A percentile compares a stretch with the other conserved stretches of the same genome.
phyloP scores from a whole-genome alignment of 2,329 filamentous ascomycete species.

The Trichoderma lentiforme region DNA sequence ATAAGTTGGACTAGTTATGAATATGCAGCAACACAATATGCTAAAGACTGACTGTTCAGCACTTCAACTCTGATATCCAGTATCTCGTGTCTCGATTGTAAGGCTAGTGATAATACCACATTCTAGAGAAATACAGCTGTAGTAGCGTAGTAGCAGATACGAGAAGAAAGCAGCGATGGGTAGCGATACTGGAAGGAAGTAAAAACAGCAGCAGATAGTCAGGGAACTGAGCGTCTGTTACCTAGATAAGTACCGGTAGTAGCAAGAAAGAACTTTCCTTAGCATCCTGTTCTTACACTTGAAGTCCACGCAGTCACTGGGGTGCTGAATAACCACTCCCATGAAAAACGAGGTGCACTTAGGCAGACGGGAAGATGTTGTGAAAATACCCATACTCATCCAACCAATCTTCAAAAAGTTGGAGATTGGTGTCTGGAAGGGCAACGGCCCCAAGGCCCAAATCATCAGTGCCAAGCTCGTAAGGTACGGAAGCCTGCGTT shows the following conservation, averaged over 20 bases:
- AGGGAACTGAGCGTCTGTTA: too few species aligned
- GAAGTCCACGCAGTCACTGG: neutral
- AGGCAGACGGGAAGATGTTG: slow-evolving; percentile 17
- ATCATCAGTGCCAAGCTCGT: neutral
- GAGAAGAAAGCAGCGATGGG: neutral
- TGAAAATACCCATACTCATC: slow-evolving; percentile 16
- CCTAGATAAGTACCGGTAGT: neutral
- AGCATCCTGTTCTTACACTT: neutral
- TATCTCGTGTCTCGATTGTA: too few species aligned
- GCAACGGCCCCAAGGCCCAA: neutral
- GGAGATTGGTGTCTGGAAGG: slow-evolving; percentile 2
- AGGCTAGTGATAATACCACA: too few species aligned
- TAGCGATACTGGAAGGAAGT: neutral
- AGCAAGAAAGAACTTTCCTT: neutral
- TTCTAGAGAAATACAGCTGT: too few species aligned
- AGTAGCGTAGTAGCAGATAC: too few species aligned
- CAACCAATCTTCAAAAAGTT: slow-evolving; percentile 19
- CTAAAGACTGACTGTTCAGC: too few species aligned
- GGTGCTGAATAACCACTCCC: too few species aligned
- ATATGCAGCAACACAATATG: too few species aligned
- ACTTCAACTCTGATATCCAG: too few species aligned
- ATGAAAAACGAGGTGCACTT: neutral
- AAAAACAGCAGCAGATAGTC: neutral
- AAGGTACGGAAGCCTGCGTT: neutral
- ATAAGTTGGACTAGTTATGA: neutral